Evolutionary conservation across 1,139 yeast species (phyloP), one percentile per base, ranked within the genome.

Genomic region (Saccharomyces hybrid): DNA sequence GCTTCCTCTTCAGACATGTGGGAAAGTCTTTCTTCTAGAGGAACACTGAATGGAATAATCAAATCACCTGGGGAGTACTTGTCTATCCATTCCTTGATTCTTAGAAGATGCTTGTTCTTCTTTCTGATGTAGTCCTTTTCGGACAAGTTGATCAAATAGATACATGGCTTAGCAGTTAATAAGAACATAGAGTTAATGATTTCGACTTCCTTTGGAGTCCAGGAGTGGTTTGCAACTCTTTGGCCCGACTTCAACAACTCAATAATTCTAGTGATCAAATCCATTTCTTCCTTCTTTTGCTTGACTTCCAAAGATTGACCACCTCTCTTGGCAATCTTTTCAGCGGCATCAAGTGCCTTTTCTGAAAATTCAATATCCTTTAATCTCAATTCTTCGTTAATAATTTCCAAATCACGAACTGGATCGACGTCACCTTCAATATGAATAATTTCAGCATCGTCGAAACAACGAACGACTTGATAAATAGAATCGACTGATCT

Each of bases 381-480:
- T 70, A 91, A 82, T 77, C 97, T 85, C 74, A 93, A 83, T 77
- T 93, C 99, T 60, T 88, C 89, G 65, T 81, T 81, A 69, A 95
- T 89, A 69, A 93, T 91, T 63, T 89, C 96, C 75, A 95, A 83
- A 75, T 93, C 99, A 70, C 96, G 88, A 55, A 81, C 84, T 60
- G 99, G 99, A 74, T 93, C 86, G 59, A 93, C 99, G 71, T 91
- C 98, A 74, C 97, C 97, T 76, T 91, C 97, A 67, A 93, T 88
- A 74, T 93, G 99, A 66, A 91, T 91, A 68, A 93, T 93, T 68
- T 93, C 99, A 53, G 98, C 95, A 73, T 93, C 99, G 71, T 93
- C 99, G 68, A 93, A 93, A 76, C 96, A 87, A 79, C 99, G 86
- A 56, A 93, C 98, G 64, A 93, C 96, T 76, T 95, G 99, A 78